Base-by-base conservation (phyloP, 192 early-diverging fungal species). In the Glomus cerebriforme region DNA sequence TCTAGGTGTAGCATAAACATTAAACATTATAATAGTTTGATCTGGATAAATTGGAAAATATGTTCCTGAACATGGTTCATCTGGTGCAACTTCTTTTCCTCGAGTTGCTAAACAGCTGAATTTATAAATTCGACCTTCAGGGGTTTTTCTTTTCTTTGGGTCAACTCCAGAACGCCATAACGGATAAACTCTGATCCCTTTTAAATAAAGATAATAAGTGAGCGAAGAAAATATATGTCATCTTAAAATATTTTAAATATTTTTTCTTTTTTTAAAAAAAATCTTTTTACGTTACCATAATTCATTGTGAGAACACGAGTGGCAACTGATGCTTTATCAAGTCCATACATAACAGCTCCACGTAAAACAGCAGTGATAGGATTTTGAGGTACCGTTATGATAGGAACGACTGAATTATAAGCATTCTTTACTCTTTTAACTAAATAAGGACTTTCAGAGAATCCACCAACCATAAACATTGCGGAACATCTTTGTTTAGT, bases 391-490 rank as follows among this genome's bases (percentile, higher is more conserved):
- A 80, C 81, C 2, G 81, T 78, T 66, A 90, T 90, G 63, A 84
- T 82, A 13, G 81, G 81, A 3, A 88, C 87, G 31, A 82, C 81
- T 32, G 66, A 77, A n/a, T 77, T 81, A 69, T 87, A 90, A 17
- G 80, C 83, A 26, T 85, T 74, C 65, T 86, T 82, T 19, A 88
- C 82, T 60, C 86, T 83, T 45, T 79, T 82, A 70, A 84, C 85
- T n/a, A 90, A 80, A 67, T 90, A 90, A 76, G 84, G 86, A 54
- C 86, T 87, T 19, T 87, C 86, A 29, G 86, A 85, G 64, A 89
- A 89, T 13, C 87, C 87, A 73, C 87, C 87, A 1, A 87, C 87
- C 74, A 88, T 80, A 64, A 88, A 87, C 34, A 88, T 85, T 24
- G 80, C 80, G 1, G 80, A 80, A 63, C 80, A 82, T 47, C 26